A percentile compares a stretch with the other conserved stretches of the same genome.
Evolutionary conservation across 257 asterid species (phyloP).

Genomic region (Paraleonurus japonicus): DNA sequence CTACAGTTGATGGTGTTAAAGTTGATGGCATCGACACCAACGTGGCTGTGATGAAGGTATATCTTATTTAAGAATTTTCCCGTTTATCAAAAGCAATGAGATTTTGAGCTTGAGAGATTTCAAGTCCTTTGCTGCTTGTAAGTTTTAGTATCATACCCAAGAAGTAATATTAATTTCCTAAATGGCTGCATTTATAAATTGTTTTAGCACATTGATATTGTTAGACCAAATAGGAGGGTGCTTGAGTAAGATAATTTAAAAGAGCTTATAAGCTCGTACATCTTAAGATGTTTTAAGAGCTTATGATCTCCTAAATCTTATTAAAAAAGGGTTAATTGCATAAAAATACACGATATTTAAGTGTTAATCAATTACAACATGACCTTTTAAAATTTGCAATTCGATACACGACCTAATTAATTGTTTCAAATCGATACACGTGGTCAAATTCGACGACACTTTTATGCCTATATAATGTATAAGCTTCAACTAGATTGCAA

Average conservation of each 20-base stretch:
- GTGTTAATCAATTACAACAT: too few species aligned
- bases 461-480: too few species aligned
- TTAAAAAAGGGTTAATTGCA: too few species aligned
- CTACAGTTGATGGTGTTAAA: slow-evolving; percentile 88
- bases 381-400: too few species aligned
- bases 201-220: slow-evolving; percentile 6
- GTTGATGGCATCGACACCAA: slow-evolving; percentile 89
- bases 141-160: not conserved
- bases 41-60: slow-evolving; percentile 93
- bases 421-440: too few species aligned
- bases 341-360: too few species aligned
- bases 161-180: not conserved
- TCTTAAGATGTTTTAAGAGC: not conserved
- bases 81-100: not conserved
- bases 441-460: too few species aligned
- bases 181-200: slow-evolving; percentile 2
- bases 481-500: too few species aligned
- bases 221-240: not conserved
- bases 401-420: too few species aligned
- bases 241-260: not conserved
- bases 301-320: not conserved
- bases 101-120: slow-evolving; percentile 12
- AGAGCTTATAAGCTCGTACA: slow-evolving; percentile 1
- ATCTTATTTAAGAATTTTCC: slow-evolving; percentile 9
- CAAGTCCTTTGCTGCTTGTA: slow-evolving; percentile 12